Evolutionary conservation across 352 stramenopile genomes (phyloP), one percentile per base, ranked within the genome.

Genomic region (Pythium sukuiense): DNA sequence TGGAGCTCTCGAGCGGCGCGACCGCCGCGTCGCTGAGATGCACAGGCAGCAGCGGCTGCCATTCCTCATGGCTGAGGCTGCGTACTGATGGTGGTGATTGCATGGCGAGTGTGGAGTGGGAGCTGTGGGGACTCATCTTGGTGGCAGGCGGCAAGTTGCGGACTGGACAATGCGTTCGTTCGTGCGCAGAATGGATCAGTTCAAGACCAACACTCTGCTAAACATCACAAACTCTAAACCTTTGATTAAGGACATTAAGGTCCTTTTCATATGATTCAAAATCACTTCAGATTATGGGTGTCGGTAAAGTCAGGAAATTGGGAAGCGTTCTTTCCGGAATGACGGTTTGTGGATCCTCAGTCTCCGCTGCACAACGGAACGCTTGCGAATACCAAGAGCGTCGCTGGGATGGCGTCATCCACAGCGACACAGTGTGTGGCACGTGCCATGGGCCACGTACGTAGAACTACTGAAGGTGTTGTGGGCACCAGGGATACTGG

Each of bases 41-140:
- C 6, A 54, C 8, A 6, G 46, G 58, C 12, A 64, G 45, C 48
- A 64, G 58, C 45, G 58, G 45, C 43, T 57, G 43, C 13, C 46
- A 46, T 46, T 64, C 58, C 5, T 29, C 14, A 27, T 64, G 12
- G 32, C 33, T 30, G 8, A 2, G 14, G 46, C 46, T 54, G 46
- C 20, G 20, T 18, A 24, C 20, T 24, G 46, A 6, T 33, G 46
- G 46, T 50, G 14, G 20, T 16, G 14, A 16, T 13, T 30, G 46
- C 46, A 54, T 54, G 20, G 46, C 14, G 26, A 24, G 20, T 24
- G 46, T 18, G 7, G 20, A 54, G 7, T 54, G 20, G 2, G 46
- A 33, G 46, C 46, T 54, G 46, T 54, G 46, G 7, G 46, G n/a
- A 18, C 46, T 32, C 46, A 49, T 49, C 16, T 5, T 49, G 41